These are phyloP conservation scores for Phytophthora melonis DNA, from an alignment of 352 stramenopile species.

Conservation along the genomic window DNA sequence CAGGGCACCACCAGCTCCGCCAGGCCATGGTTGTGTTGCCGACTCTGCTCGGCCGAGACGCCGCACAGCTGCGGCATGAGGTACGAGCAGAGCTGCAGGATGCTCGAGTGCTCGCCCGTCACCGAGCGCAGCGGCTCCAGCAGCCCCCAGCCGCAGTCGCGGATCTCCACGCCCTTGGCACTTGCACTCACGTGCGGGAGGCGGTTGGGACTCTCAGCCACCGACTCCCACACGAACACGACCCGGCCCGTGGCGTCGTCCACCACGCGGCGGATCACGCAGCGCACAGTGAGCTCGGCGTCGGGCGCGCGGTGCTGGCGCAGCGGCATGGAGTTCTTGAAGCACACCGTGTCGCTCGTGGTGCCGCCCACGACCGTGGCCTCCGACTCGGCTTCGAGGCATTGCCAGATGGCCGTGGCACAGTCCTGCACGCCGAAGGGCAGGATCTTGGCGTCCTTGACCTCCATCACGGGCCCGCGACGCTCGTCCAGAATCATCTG, in stretches of 20 bases:
- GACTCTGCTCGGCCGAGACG: slow-evolving; percentile 43
- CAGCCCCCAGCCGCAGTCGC: slow-evolving; percentile 59
- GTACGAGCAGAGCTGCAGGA: slow-evolving; percentile 68
- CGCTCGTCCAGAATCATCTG: slow-evolving; percentile 65
- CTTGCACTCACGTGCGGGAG: slow-evolving; percentile 31
- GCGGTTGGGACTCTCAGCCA: slow-evolving; percentile 47
- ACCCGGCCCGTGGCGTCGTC: slow-evolving; percentile 45
- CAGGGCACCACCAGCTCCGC: slow-evolving; percentile 53
- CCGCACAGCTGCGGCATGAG: slow-evolving; percentile 47
- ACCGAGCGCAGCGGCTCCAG: slow-evolving; percentile 44
- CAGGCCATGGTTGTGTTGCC: slow-evolving; percentile 57
- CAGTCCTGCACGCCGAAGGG: slow-evolving; percentile 54
- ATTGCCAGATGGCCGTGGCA: slow-evolving; percentile 47
- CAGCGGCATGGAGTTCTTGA: slow-evolving; percentile 51
- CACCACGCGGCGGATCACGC: slow-evolving; percentile 52
- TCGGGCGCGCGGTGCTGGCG: slow-evolving; percentile 47
- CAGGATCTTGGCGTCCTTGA: slow-evolving; percentile 61
- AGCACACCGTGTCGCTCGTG: slow-evolving; percentile 43
- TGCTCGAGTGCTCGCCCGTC: slow-evolving; percentile 47
- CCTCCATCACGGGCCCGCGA: slow-evolving; percentile 56
- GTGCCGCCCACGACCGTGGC: slow-evolving; percentile 36
- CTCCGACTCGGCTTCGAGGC: slow-evolving; percentile 44
- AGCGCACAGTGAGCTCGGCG: slow-evolving; percentile 45
- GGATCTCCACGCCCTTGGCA: slow-evolving; percentile 51
- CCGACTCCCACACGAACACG: slow-evolving; percentile 62